Evolutionary conservation across 2,329 filamentous ascomycete genomes (phyloP), one percentile per base, ranked within the genome.

Genomic region (Cryphonectria radicalis): DNA sequence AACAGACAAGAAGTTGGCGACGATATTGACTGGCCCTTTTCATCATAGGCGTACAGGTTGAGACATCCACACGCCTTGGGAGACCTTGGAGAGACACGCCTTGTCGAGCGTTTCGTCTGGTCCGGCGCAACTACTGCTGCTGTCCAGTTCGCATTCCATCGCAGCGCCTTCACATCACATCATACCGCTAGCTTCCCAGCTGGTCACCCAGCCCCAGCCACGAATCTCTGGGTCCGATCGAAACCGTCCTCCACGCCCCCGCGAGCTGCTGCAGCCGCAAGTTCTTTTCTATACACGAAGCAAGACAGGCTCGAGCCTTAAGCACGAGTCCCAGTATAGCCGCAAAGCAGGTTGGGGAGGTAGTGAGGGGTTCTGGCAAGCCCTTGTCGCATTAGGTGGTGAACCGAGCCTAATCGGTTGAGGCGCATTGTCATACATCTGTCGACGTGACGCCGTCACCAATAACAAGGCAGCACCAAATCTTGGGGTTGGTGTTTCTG

Each of bases 211-310:
- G 5, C 42, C 28, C 42, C 63, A 55, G 43, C n/a, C 37, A 14
- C 50, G 35, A 14, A 28, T 37, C 69, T 57, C 65, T 55, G 69
- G 59, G 60, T 32, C 63, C 60, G 35, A 50, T 17, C 42, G 35
- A 53, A 59, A 8, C 25, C 25, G 14, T 25, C 25, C 25, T 25
- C 43, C 63, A 46, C 32, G 4, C 59, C 69, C 59, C 55, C 46
- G 65, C 43, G 69, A 37, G 67, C 69, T 68, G 55, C 69, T 68
- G 65, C 69, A 70, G 64, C 64, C 59, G n/a, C 69, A 67, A 35
- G 57, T 37, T 14, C 14, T 43, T 46, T 28, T 25, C 57, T 53
- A 67, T 42, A 35, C n/a, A 40, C 43, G 42, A 57, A 42, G 50
- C 66, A 70, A 37, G 53, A 60, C 42, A 46, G 70, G 46, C 63